Evolutionary conservation across 805 yeast genomes (phyloP).

Genomic region (Hanseniaspora meyeri): DNA sequence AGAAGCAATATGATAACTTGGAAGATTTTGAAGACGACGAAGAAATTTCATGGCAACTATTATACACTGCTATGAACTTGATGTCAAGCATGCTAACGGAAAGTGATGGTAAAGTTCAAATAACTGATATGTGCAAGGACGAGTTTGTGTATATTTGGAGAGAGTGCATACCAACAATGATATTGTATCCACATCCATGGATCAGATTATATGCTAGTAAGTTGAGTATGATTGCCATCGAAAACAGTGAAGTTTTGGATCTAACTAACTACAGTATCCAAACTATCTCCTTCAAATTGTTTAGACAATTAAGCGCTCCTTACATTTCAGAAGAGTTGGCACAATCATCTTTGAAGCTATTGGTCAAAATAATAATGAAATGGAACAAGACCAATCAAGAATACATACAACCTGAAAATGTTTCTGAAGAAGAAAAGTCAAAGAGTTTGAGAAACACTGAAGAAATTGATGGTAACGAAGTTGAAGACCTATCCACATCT

Average conservation of each 20-base stretch:
- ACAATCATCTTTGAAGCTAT: slow-evolving; percentile 50
- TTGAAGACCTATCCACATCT: slow-evolving; percentile 15
- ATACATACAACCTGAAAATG: slow-evolving; percentile 25
- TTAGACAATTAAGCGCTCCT: slow-evolving; percentile 79
- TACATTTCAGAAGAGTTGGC: slow-evolving; percentile 51
- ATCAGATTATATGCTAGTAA: slow-evolving; percentile 58
- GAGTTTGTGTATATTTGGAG: slow-evolving; percentile 40
- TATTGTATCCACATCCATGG: slow-evolving; percentile 87
- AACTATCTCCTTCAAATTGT: slow-evolving; percentile 49
- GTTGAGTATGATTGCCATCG: slow-evolving; percentile 42
- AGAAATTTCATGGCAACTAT: slow-evolving; percentile 60
- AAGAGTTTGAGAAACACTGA: slow-evolving; percentile 21
- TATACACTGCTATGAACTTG: slow-evolving; percentile 53
- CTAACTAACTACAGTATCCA: slow-evolving; percentile 44
- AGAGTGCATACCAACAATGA: slow-evolving; percentile 15
- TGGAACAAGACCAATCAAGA: slow-evolving; percentile 44
- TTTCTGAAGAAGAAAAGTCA: slow-evolving; percentile 14
- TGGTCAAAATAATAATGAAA: slow-evolving; percentile 44
- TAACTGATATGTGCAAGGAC: slow-evolving; percentile 18
- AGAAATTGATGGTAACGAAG: slow-evolving; percentile 18
- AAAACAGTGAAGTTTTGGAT: slow-evolving; percentile 28
- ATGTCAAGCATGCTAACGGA: slow-evolving; percentile 34
- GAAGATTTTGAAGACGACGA: slow-evolving; percentile 31
- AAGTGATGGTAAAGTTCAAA: slow-evolving; percentile 27
- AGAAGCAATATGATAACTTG: slow-evolving; percentile 1